phyloP scores from a whole-genome alignment of 2,329 filamentous ascomycete genomes.

The Metarhizium brunneum region DNA sequence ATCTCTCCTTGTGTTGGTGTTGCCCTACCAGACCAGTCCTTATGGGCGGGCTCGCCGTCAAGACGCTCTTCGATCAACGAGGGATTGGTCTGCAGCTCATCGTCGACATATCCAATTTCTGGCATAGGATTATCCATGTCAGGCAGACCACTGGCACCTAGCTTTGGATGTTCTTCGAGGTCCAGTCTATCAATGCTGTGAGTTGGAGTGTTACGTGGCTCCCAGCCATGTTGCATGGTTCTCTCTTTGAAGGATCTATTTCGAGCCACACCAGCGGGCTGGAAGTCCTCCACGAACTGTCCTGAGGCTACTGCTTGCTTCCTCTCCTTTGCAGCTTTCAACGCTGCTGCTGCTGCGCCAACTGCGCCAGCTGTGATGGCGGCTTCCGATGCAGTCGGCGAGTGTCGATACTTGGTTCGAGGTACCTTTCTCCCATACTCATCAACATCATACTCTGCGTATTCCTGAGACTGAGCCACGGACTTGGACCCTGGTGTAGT shows the following conservation, averaged over 20 bases:
- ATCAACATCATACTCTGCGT: conserved; percentile 47
- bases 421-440: conserved; percentile 48
- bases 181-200: conserved; percentile 51
- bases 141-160: conserved; percentile 64
- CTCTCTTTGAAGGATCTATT: conserved; percentile 60
- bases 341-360: conserved; percentile 40
- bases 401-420: conserved; percentile 33
- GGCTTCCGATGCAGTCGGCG: conserved; percentile 47
- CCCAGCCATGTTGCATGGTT: conserved; percentile 41
- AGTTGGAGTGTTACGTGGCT: conserved; percentile 45
- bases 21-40: conserved; percentile 46
- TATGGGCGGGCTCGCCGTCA: conserved; percentile 34
- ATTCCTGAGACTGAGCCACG: conserved; percentile 34
- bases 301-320: conserved; percentile 28
- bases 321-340: conserved; percentile 39
- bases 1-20: conserved; percentile 34
- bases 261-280: conserved; percentile 43
- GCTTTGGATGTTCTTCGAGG: conserved; percentile 38
- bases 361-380: conserved; percentile 50
- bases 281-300: conserved; percentile 27
- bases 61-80: conserved; percentile 72
- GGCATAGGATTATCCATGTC: conserved; percentile 62
- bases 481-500: conserved; percentile 29
- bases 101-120: conserved; percentile 59
- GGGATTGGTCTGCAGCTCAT: conserved; percentile 74